phyloP scores from a whole-genome alignment of 495 filamentous ascomycete genomes.

The Thermothielavioides terrestris region DNA sequence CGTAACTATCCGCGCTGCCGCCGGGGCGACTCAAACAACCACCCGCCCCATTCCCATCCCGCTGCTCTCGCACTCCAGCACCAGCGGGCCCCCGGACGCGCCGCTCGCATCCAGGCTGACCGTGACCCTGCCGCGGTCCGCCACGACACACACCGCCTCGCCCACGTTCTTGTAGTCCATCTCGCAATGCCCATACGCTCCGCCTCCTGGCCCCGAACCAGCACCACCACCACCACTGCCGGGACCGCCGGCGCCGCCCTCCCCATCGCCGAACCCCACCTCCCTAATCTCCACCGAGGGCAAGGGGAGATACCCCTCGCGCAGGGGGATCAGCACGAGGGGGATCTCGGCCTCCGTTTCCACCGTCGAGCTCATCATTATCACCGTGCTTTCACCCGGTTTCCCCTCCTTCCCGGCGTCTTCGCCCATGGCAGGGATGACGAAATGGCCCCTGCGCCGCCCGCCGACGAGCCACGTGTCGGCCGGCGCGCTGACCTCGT shows the following conservation, averaged over 20 bases:
- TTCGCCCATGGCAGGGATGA: constrained; percentile 34
- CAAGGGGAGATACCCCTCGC: constrained; percentile 64
- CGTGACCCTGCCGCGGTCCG: constrained; percentile 64
- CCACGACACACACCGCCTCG: constrained; percentile 67
- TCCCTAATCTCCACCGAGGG: constrained; percentile 70
- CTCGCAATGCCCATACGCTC: constrained; percentile 48
- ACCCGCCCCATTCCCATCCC: constrained; percentile 31
- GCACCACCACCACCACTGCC: neutral
- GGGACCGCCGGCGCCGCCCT: neutral
- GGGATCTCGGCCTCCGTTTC: constrained; percentile 44
- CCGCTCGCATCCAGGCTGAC: constrained; percentile 62
- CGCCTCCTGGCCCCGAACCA: neutral
- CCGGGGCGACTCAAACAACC: constrained; percentile 18
- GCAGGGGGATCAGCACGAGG: constrained; percentile 68
- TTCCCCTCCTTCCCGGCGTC: neutral
- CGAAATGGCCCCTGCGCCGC: constrained; percentile 66
- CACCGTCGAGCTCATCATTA: constrained; percentile 30
- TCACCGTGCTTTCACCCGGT: constrained; percentile 30
- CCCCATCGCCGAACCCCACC: constrained; percentile 24
- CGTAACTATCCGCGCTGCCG: too few relatives aligned
- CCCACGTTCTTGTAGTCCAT: constrained; percentile 70
- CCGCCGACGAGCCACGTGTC: constrained; percentile 85
- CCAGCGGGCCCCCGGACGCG: constrained; percentile 53
- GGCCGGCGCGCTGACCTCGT: constrained; percentile 66
- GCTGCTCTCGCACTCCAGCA: constrained; percentile 47